Evolutionary conservation across 768 basidiomycete species (phyloP), one percentile per base, ranked within the genome.

Genomic region (Clitopilus hobsonii): DNA sequence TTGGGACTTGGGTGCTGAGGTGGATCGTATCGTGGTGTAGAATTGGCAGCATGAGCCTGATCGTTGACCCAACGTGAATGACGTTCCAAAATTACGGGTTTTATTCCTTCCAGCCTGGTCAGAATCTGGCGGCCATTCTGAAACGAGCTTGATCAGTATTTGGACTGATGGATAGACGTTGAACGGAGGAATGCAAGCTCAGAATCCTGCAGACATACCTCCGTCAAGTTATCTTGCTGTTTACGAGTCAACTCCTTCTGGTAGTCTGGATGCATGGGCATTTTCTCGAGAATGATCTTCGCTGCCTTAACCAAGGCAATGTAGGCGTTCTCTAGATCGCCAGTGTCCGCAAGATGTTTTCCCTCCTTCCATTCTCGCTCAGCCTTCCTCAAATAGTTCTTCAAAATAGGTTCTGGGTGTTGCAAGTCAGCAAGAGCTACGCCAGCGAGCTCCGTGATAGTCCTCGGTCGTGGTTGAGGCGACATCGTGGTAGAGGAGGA

Each of bases 181-280:
- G n/a, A n/a, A n/a, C n/a, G n/a, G n/a, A n/a, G n/a, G n/a, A n/a
- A n/a, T n/a, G n/a, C n/a, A n/a, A n/a, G n/a, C n/a, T n/a, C n/a
- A n/a, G n/a, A n/a, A n/a, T n/a, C n/a, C n/a, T 56, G 55, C 54
- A 49, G 32, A 83, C 89, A 69, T 68, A 92, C 91, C 74, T 83
- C 67, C 27, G 75, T 79, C 16, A 92, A 76, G 67, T 89, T 89
- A 51, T 81, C 72, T 52, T 84, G 77, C 62, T 92, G 90, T 10
- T 75, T 72, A 5, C 70, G 53, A 45, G 66, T 84, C 61, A 93
- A 67, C 45, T 83, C 67, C 0, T 71, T 72, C 28, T 76, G 61
- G 65, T 87, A 92, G 41, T 89, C 84, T 52, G 76, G 72, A 70
- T 92, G 91, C 1, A 73, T 71, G 0, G 90, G 90, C n/a, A 93